phyloP scores from a whole-genome alignment of 331 rosid species.

The Spiraea crenata region DNA sequence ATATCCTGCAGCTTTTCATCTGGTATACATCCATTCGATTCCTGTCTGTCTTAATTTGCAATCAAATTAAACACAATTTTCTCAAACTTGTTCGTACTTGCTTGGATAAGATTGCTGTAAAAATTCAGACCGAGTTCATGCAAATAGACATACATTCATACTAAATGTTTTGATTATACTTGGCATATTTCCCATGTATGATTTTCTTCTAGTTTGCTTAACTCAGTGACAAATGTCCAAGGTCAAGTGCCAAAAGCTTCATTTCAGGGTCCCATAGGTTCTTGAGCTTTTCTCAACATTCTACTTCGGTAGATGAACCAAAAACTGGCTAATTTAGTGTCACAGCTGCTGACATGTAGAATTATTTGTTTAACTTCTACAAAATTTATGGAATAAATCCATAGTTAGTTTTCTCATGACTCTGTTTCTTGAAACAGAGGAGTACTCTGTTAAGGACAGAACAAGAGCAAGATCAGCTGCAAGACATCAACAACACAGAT shows the following conservation, averaged over 20 bases:
- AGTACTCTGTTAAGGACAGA: conserved; percentile 68
- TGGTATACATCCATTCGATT: conserved; percentile 37
- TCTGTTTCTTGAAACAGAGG: conserved; percentile 48
- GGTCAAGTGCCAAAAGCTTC: not conserved
- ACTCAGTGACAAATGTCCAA: not conserved
- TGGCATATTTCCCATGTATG: not conserved
- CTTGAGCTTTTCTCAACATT: not conserved
- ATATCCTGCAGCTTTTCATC: conserved; percentile 71
- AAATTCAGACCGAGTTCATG: no score
- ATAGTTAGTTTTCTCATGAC: not conserved
- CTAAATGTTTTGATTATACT: not conserved
- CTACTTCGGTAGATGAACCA: no score
- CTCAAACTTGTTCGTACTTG: not conserved
- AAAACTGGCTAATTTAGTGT: no score
- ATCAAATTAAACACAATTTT: conserved; percentile 3
- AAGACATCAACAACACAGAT: conserved; percentile 44
- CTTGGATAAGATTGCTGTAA: no score
- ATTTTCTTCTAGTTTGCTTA: conserved; percentile 1
- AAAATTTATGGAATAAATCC: not conserved
- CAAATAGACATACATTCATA: not conserved
- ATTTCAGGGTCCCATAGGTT: not conserved
- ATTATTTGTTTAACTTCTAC: not conserved
- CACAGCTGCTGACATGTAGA: not conserved
- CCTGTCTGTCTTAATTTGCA: not conserved
- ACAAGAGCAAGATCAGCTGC: conserved; percentile 57